Percentiles rank a stretch among this genome's conserved stretches.
These are phyloP conservation scores for Malus domestica DNA, from an alignment of 306 rosid genomes.

Conservation along the genomic window DNA sequence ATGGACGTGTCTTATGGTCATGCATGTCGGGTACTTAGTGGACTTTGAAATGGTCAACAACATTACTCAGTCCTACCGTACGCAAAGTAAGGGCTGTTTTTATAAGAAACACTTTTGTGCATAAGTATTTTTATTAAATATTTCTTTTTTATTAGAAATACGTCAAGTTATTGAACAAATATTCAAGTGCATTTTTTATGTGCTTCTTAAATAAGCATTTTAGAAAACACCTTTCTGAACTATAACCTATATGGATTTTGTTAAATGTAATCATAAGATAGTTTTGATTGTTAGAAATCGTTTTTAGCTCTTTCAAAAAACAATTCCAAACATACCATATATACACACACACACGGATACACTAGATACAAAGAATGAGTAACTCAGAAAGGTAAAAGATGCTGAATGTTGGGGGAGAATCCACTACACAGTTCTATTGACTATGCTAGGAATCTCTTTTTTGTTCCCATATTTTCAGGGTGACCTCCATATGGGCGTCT, in stretches of 20 bases:
- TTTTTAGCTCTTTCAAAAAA: too few species aligned
- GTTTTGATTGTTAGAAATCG: too few species aligned
- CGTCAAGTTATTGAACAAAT: not conserved
- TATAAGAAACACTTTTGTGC: too few species aligned
- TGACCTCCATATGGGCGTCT: slow-evolving; percentile 17
- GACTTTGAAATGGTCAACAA: too few species aligned
- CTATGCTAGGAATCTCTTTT: slow-evolving; percentile 23
- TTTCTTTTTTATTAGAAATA: not conserved
- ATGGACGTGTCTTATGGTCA: too few species aligned
- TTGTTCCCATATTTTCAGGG: slow-evolving; percentile 18
- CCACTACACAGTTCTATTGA: slow-evolving; percentile 24
- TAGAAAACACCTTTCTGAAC: not conserved
- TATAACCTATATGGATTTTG: too few species aligned
- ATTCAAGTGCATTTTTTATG: not conserved
- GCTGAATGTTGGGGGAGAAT: not conserved
- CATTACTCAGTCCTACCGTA: too few species aligned
- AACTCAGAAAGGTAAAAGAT: not conserved
- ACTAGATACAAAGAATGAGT: not conserved
- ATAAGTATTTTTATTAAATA: too few species aligned
- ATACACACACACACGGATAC: not conserved
- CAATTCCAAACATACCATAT: not conserved
- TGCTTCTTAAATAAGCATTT: not conserved
- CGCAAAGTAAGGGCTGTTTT: too few species aligned
- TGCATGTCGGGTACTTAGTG: too few species aligned
- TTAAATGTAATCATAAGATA: too few species aligned